phyloP scores from a whole-genome alignment of 805 yeast species.

The Candida stauntonica region DNA sequence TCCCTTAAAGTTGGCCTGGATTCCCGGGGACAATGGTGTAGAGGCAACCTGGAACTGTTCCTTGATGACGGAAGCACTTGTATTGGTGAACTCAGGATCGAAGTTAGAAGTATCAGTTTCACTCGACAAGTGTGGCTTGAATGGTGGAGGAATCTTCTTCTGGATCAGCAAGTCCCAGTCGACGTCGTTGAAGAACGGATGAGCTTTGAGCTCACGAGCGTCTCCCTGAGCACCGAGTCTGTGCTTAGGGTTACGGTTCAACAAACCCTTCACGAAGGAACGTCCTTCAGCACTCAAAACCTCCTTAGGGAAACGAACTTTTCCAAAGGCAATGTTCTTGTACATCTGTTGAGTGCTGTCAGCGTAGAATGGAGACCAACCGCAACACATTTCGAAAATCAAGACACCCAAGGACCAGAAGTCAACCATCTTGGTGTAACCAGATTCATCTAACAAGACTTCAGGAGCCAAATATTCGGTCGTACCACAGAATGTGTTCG shows the following conservation, averaged over 20 bases:
- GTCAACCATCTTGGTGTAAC: constrained; percentile 98
- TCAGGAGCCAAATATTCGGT: constrained; percentile 98
- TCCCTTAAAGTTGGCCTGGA: constrained; percentile 95
- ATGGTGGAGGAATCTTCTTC: constrained; percentile 92
- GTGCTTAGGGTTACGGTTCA: constrained; percentile 94
- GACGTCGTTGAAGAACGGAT: constrained; percentile 85
- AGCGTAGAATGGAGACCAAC: constrained; percentile 98
- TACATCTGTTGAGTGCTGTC: constrained; percentile 98
- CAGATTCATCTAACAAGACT: constrained; percentile 89
- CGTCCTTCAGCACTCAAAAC: constrained; percentile 91
- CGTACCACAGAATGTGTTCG: constrained; percentile 97
- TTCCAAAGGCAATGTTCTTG: constrained; percentile 97
- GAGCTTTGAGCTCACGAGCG: constrained; percentile 88
- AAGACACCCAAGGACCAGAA: constrained; percentile 98
- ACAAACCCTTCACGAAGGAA: constrained; percentile 88
- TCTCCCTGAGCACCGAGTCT: constrained; percentile 88
- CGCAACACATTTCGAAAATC: constrained; percentile 98
- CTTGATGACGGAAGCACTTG: constrained; percentile 77
- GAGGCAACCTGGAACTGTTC: constrained; percentile 50
- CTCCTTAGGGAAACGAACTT: constrained; percentile 95
- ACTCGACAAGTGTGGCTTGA: constrained; percentile 85
- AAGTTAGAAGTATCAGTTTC: constrained; percentile 96
- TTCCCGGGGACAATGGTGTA: constrained; percentile 89
- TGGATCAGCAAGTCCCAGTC: constrained; percentile 80
- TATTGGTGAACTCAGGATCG: constrained; percentile 95